A percentile compares a stretch with the other conserved stretches of the same genome.
Conservation (phyloP, 208 protist genomes). For the Acanthamoeba culbertsoni region DNA sequence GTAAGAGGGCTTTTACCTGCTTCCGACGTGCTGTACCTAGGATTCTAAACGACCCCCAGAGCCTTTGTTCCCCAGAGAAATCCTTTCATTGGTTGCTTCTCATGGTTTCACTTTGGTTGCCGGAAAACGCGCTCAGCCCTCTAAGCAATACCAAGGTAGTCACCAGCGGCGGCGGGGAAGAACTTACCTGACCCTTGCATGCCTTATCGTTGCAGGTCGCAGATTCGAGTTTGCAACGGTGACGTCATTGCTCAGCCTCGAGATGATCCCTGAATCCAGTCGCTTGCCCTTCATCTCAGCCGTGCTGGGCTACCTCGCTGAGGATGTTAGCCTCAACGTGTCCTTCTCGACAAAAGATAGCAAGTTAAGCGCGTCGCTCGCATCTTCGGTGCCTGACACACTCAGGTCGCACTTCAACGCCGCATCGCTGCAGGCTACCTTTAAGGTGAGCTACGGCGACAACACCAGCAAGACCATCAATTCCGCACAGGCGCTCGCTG, state of each 20-base stretch:
- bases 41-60: background rate
- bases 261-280: background rate
- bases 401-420: background rate
- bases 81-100: background rate
- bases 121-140: background rate
- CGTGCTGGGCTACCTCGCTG: background rate
- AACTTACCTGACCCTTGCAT: no score
- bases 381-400: background rate
- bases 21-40: background rate
- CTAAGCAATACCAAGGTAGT: background rate
- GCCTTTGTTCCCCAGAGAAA: background rate
- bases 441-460: background rate
- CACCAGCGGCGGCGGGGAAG: no score
- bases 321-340: background rate
- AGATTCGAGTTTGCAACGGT: background rate
- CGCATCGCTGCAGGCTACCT: background rate
- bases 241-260: background rate
- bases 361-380: background rate
- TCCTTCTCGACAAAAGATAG: no score
- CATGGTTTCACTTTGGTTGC: background rate
- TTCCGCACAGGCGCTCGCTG: background rate
- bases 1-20: background rate
- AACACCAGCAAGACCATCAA: background rate
- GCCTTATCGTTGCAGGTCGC: background rate
- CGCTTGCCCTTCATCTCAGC: background rate